Conservation (phyloP, 352 stramenopile genomes). For the Phytophthora ohioensis region DNA sequence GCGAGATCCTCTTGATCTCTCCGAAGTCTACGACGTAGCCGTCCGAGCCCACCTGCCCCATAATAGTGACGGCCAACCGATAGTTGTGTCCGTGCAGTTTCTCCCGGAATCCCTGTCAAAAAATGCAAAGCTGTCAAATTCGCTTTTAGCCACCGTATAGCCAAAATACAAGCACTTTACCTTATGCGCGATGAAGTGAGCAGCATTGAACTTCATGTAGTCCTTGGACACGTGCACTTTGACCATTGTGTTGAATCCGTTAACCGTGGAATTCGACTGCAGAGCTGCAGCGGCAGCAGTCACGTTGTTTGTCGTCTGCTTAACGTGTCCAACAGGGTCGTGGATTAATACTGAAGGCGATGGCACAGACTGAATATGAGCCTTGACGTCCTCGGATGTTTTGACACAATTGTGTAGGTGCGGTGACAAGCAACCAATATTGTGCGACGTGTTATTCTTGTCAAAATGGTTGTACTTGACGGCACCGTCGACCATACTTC, state of each 20-base stretch:
- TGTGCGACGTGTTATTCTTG: too few relatives aligned
- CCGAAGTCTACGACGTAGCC: conserved; percentile 98
- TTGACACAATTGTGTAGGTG: too few relatives aligned
- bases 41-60: conserved; percentile 85
- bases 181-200: conserved; percentile 91
- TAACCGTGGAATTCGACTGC: neutral
- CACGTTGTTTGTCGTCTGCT: neutral
- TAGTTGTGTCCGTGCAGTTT: conserved; percentile 98
- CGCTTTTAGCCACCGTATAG: neutral
- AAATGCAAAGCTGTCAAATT: neutral
- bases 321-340: neutral
- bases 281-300: neutral
- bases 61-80: conserved; percentile 91
- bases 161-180: conserved; percentile 25
- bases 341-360: neutral
- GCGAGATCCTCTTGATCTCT: conserved; percentile 95
- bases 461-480: too few relatives aligned
- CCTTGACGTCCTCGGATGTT: too few relatives aligned
- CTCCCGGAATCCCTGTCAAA: conserved; percentile 92
- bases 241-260: conserved; percentile 54
- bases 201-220: conserved; percentile 92
- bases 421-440: too few relatives aligned
- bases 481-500: neutral
- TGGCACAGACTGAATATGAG: too few relatives aligned
- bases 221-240: conserved; percentile 90